phyloP scores from a whole-genome alignment of 305 asterid genomes.

The Fraxinus platypoda region DNA sequence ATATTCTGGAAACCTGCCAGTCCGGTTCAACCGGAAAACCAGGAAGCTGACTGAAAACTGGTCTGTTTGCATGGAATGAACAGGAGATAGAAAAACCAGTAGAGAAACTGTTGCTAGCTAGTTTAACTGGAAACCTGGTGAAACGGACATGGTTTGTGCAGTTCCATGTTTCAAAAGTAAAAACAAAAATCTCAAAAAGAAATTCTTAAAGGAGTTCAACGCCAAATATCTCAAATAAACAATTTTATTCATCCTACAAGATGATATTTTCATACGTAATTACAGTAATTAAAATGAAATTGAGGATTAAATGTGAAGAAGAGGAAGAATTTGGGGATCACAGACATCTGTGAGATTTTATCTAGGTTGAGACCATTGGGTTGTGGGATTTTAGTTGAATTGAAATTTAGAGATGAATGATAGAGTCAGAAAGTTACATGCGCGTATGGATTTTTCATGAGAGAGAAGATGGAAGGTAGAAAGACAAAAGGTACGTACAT shows the following conservation, averaged over 20 bases:
- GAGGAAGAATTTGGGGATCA: not conserved
- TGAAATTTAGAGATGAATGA: not conserved
- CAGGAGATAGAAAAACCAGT: no score
- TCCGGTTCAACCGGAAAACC: no score
- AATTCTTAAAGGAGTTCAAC: not conserved
- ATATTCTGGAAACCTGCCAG: no score
- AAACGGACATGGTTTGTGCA: not conserved
- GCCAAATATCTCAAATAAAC: not conserved
- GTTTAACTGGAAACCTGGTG: not conserved
- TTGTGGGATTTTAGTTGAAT: not conserved
- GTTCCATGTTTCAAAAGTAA: not conserved
- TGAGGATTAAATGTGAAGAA: not conserved
- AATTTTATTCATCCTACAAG: not conserved
- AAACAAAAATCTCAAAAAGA: not conserved
- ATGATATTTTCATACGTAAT: not conserved
- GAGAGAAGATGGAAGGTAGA: no score
- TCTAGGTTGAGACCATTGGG: not conserved
- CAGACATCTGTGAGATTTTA: not conserved
- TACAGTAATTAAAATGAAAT: not conserved
- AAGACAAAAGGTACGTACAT: no score
- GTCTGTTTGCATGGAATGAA: no score
- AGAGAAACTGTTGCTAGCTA: no score
- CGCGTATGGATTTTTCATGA: not conserved
- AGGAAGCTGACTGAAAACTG: no score
- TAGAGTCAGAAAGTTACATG: not conserved